Conservation (phyloP, 2,329 filamentous ascomycete species). For the Huntiella abstrusa region DNA sequence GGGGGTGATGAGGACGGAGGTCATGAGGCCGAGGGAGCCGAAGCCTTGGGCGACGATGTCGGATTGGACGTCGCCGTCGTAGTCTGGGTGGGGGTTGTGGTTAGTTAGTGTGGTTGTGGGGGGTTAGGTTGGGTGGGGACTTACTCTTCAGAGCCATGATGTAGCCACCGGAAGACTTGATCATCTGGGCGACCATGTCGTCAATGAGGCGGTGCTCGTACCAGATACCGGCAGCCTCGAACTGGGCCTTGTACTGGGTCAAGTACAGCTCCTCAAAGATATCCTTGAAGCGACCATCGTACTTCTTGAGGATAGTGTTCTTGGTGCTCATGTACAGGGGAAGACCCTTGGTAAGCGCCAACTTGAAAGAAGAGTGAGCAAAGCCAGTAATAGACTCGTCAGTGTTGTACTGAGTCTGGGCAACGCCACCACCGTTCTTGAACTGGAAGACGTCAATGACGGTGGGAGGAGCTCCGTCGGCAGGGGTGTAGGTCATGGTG, state of each 20-base stretch:
- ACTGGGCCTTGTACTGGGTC: slow-evolving; percentile 64
- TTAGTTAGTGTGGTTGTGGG: not conserved
- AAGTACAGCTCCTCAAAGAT: slow-evolving; percentile 98
- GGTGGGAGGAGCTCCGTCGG: slow-evolving; percentile 56
- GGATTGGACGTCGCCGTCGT: slow-evolving; percentile 96
- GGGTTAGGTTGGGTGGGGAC: slow-evolving; percentile 19
- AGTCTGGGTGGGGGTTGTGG: slow-evolving; percentile 40
- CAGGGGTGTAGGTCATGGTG: slow-evolving; percentile 82
- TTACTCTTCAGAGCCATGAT: slow-evolving; percentile 96
- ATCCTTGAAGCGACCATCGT: slow-evolving; percentile 97
- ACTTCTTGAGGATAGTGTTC: slow-evolving; percentile 98
- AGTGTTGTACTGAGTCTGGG: slow-evolving; percentile 96
- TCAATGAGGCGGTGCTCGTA: slow-evolving; percentile 98
- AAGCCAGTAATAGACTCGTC: slow-evolving; percentile 89
- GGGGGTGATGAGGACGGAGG: slow-evolving; percentile 88
- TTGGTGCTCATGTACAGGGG: slow-evolving; percentile 99
- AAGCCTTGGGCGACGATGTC: slow-evolving; percentile 97
- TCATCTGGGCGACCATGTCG: slow-evolving; percentile 99
- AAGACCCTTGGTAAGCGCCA: slow-evolving; percentile 67
- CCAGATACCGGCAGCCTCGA: slow-evolving; percentile 88
- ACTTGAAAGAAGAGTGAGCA: slow-evolving; percentile 91
- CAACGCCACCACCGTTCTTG: slow-evolving; percentile 67
- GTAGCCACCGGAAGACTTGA: slow-evolving; percentile 93
- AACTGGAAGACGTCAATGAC: slow-evolving; percentile 83
- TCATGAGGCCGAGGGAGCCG: slow-evolving; percentile 95